Evolutionary conservation across 192 early-diverging fungal species (phyloP).

Genomic region (Coemansia sp.): DNA sequence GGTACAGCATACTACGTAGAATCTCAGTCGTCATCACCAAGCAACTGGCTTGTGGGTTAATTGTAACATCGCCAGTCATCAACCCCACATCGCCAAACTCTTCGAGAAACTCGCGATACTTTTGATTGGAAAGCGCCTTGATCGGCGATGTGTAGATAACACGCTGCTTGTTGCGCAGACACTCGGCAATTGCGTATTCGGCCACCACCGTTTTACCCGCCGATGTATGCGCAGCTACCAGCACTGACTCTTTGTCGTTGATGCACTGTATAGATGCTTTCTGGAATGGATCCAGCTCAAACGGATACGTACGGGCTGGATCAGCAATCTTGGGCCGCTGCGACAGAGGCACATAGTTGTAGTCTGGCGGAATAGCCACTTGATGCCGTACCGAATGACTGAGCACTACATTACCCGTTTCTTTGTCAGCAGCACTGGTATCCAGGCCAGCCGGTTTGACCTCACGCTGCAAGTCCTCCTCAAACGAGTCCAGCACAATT

Average conservation of each 20-base stretch:
- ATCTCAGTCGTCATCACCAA: constrained; percentile 99
- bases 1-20: constrained; percentile 95
- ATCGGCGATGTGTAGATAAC: constrained; percentile 98
- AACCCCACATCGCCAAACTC: constrained; percentile 98
- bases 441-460: constrained; percentile 60
- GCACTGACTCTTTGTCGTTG: constrained; percentile 87
- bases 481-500: constrained; percentile 65
- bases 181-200: constrained; percentile 97
- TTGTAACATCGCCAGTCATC: constrained; percentile 98
- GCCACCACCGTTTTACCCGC: constrained; percentile 99
- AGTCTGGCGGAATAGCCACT: constrained; percentile 86
- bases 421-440: constrained; percentile 53
- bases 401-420: constrained; percentile 51
- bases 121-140: constrained; percentile 98
- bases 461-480: constrained; percentile 67
- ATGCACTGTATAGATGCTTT: constrained; percentile 84
- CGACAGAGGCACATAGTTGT: constrained; percentile 82
- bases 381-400: constrained; percentile 84
- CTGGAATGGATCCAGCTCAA: constrained; percentile 96
- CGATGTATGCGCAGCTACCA: constrained; percentile 94
- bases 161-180: constrained; percentile 82
- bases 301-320: constrained; percentile 87
- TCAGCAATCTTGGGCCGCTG: constrained; percentile 76
- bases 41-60: constrained; percentile 89
- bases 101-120: constrained; percentile 91